phyloP scores from a whole-genome alignment of 1,139 yeast species.

The Hansenula sp. region DNA sequence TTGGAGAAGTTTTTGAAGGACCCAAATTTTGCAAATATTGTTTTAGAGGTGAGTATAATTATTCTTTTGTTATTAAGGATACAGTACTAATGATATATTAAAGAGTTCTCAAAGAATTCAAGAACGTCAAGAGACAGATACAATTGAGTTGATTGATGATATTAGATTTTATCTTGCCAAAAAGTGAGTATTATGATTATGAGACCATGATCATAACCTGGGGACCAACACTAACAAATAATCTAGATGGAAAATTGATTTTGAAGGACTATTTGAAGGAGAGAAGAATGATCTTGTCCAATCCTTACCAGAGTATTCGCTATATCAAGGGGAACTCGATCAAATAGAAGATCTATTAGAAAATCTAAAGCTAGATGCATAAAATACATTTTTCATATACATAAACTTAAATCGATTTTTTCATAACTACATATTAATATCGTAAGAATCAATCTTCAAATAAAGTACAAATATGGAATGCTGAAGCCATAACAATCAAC shows the following conservation, averaged over 20 bases:
- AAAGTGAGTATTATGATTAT: slow-evolving; percentile 30
- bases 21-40: slow-evolving; percentile 33
- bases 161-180: slow-evolving; percentile 59
- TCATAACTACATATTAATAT: not conserved
- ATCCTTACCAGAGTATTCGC: slow-evolving; percentile 15
- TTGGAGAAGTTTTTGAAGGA: slow-evolving; percentile 35
- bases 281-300: slow-evolving; percentile 18
- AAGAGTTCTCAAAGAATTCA: slow-evolving; percentile 55
- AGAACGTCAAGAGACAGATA: slow-evolving; percentile 66
- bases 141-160: slow-evolving; percentile 76
- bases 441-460: too few relatives aligned
- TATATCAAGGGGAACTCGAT: slow-evolving; percentile 32
- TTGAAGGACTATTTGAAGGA: slow-evolving; percentile 21
- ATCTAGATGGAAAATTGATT: slow-evolving; percentile 19
- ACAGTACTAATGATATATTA: not conserved
- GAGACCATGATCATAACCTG: too few relatives aligned
- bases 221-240: not conserved
- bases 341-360: slow-evolving; percentile 41
- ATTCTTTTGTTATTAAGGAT: too few relatives aligned
- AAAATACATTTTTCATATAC: not conserved
- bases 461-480: too few relatives aligned
- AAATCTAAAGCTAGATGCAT: slow-evolving; percentile 40
- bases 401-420: not conserved
- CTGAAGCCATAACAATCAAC: too few relatives aligned
- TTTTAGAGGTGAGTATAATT: slow-evolving; percentile 22